Base-by-base conservation (phyloP, 768 basidiomycete genomes). In the Glaciozyma antarctica region DNA sequence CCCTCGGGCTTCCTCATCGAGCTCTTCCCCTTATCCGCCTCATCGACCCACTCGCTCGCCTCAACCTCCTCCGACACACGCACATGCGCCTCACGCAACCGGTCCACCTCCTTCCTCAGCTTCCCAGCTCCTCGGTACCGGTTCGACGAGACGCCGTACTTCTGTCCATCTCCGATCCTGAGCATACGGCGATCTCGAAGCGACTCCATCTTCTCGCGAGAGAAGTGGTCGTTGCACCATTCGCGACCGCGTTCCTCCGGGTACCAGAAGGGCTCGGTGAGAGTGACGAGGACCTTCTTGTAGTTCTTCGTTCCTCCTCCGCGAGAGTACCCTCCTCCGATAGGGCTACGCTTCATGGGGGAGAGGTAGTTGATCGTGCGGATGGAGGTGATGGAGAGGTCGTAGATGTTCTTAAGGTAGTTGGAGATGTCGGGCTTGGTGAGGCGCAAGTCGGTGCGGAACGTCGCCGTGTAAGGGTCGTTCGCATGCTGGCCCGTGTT, bases 401-500 rank as follows among this genome's bases (percentile, higher is more conserved):
- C 68, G 67, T 74, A 74, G 51, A 74, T 61, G 64, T 74, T 70
- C 41, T 68, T 64, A 51, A 74, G 68, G 66, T 71, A 74, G 58
- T 70, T 69, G 22, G 65, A 56, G n/a, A 74, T 68, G 64, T 74
- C 73, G 63, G 73, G 71, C 52, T 74, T 74, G 26, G 73, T 72
- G 44, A 74, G 58, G 32, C 71, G 69, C 17, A 71, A 59, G 51
- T 68, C 64, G 28, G 68, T 68, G 34, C 71, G 69, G 70, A 74
- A 74, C 16, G 73, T 74, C 12, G 73, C 73, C 17, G 61, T 65
- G 70, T 61, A 74, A 5, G 73, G 73, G 56, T 74, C 71, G 61
- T 65, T 51, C 13, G 41, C 32, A 56, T 74, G 63, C 38, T 58
- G 63, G n/a, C 60, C 67, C 19, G 47, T 43, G 68, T 74, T 74